phyloP scores from a whole-genome alignment of 352 stramenopile genomes.

The Phytophthora agathidicida region DNA sequence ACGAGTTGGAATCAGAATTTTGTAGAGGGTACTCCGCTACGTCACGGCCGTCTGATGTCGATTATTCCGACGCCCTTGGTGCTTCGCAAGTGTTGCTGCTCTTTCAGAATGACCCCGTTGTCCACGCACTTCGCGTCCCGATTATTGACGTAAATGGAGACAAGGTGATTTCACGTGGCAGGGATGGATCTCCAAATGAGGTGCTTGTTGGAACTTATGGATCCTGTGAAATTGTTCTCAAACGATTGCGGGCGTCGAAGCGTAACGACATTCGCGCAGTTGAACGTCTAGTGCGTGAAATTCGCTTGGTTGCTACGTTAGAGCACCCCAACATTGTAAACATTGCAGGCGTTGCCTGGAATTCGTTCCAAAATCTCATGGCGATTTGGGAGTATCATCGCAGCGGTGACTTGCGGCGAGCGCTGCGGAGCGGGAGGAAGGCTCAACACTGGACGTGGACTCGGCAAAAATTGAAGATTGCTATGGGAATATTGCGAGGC shows the following conservation, averaged over 20 bases:
- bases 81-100: slow-evolving; percentile 50
- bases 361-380: slow-evolving; percentile 61
- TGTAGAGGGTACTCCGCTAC: slow-evolving; percentile 13
- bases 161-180: slow-evolving; percentile 43
- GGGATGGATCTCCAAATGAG: slow-evolving; percentile 35
- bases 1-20: slow-evolving; percentile 21
- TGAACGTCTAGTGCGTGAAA: slow-evolving; percentile 61
- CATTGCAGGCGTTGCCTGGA: slow-evolving; percentile 67
- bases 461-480: slow-evolving; percentile 53
- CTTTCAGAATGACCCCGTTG: slow-evolving; percentile 56
- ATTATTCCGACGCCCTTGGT: slow-evolving; percentile 53
- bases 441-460: slow-evolving; percentile 48
- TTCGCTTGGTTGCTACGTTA: slow-evolving; percentile 55
- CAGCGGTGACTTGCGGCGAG: slow-evolving; percentile 47
- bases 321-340: slow-evolving; percentile 62
- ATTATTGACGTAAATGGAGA: slow-evolving; percentile 58
- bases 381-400: slow-evolving; percentile 51
- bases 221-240: slow-evolving; percentile 48
- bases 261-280: slow-evolving; percentile 54
- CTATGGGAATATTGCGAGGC: slow-evolving; percentile 45
- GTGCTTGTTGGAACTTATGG: slow-evolving; percentile 47
- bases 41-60: slow-evolving; percentile 21
- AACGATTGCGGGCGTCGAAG: slow-evolving; percentile 44
- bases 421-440: slow-evolving; percentile 26
- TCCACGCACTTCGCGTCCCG: slow-evolving; percentile 52